Base-by-base conservation (phyloP, 306 rosid species). In the Castanea sativa region DNA sequence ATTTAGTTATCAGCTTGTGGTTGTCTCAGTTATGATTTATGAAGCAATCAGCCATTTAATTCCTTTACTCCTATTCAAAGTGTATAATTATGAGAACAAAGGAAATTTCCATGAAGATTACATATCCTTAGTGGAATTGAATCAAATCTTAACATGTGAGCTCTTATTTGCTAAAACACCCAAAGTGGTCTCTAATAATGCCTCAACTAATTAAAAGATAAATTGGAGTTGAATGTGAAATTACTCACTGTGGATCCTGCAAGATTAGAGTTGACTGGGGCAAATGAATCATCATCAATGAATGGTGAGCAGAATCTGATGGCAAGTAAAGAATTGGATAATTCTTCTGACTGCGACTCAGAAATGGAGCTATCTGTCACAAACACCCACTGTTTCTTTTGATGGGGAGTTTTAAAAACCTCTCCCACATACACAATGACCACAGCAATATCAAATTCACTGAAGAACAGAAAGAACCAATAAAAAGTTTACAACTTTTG, bases 311-410 rank as follows among this genome's bases (percentile, higher is more conserved):
- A 86, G 88, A 92, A 94, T 86, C 90, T 86, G 77, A 94, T 91
- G 84, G 97, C 99, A 74, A 94, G 97, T 85, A 92, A 76, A 57
- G 86, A 85, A 81, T 83, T 78, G 23, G 73, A 74, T 61, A 80
- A 58, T 60, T 87, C 80, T 69, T 86, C 89, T 3, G 89, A 76
- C 49, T 72, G 79, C 80, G 80, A 80, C 74, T 83, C 91, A 64
- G 78, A 69, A 76, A 64, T 78, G 79, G 97, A 91, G 84, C 91
- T 91, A 86, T 91, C 97, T 73, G 95, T 84, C 81, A 91, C 97
- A 76, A 91, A 94, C 81, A 90, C 83, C 99, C 97, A 92, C 79
- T 94, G 99, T 84, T 85, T 92, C 86, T 78, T 90, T 75, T 88
- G 93, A 60, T 86, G 89, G 71, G 79, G 82, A 55, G 86, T 73